Base-by-base conservation (phyloP, 345 rosid species). In the Bruguiera sexangula region DNA sequence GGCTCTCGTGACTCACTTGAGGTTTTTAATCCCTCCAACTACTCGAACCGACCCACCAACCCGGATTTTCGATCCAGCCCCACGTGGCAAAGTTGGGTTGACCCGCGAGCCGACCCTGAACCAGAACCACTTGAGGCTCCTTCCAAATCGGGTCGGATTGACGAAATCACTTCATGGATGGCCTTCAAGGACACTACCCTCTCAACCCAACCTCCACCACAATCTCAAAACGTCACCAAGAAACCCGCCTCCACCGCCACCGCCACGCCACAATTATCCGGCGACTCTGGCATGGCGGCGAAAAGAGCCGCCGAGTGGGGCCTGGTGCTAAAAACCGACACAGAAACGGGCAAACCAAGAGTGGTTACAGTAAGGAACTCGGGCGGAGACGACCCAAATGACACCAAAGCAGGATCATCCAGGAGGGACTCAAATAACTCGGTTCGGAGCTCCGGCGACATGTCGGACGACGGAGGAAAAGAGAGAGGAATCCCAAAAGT, bases 231-330 rank as follows among this genome's bases (percentile, higher is more conserved):
- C 7, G 22, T 34, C 61, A 63, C 19, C 31, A 59, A 66, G 37
- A 34, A 8, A 34, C 7, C 37, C 37, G 1, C 37, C 36, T 30
- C 73, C 26, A 7, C 11, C 48, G 48, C 48, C 15, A 39, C 48
- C 48, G 50, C 50, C 50, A 43, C 73, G n/a, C 57, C 67, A 70
- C 69, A 81, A 59, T 11, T 71, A 9, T 59, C 81, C 21, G 86
- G 78, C 1, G 92, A 81, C 24, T 72, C 72, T 1, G 92, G 87
- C 4, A 77, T 74, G 22, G 97, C 95, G 0, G 90, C 85, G 32
- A 86, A 91, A 72, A 86, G 98, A 57, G 97, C 98, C 10, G 98
- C 98, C 3, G 98, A 94, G 81, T 94, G 98, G 98, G 98, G 98
- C n/a, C 70, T 94, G 30, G 89, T 89, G 7, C 74, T 94, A 63